These are phyloP conservation scores for Camelina sativa DNA, from an alignment of 345 rosid species.

Conservation along the genomic window DNA sequence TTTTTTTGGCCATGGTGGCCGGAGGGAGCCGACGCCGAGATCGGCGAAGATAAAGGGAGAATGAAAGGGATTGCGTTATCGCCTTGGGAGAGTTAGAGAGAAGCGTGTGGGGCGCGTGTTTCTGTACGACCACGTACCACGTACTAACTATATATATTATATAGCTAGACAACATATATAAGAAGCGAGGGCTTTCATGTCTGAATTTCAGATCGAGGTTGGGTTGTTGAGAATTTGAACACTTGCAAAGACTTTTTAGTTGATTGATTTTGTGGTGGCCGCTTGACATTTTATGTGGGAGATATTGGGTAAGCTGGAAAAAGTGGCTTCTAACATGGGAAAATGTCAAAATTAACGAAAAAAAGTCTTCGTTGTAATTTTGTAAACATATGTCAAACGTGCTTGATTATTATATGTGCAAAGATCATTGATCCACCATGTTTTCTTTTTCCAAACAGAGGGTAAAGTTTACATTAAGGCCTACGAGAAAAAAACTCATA, in stretches of 20 bases:
- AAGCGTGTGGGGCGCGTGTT: no score
- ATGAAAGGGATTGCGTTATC: no score
- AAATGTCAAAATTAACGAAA: background rate
- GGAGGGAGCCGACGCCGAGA: no score
- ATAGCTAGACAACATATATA: background rate
- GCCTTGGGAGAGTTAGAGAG: no score
- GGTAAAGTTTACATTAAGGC: no score
- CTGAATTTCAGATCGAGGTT: background rate
- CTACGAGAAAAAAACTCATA: no score
- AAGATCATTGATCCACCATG: background rate
- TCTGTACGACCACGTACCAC: no score
- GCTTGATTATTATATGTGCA: background rate
- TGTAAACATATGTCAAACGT: conserved; percentile 6
- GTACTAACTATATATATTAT: no score
- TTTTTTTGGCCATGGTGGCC: no score
- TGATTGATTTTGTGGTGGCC: background rate
- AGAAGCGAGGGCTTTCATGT: conserved; percentile 6
- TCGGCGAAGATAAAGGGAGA: no score
- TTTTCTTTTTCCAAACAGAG: background rate
- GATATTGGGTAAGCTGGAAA: background rate
- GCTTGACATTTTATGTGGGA: conserved; percentile 1
- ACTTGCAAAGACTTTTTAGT: background rate
- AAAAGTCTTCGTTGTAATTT: background rate
- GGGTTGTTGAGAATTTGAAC: conserved; percentile 25
- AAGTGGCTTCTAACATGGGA: background rate